phyloP scores from a whole-genome alignment of 73 alveolate genomes.

The Paraurostyla sp. region DNA sequence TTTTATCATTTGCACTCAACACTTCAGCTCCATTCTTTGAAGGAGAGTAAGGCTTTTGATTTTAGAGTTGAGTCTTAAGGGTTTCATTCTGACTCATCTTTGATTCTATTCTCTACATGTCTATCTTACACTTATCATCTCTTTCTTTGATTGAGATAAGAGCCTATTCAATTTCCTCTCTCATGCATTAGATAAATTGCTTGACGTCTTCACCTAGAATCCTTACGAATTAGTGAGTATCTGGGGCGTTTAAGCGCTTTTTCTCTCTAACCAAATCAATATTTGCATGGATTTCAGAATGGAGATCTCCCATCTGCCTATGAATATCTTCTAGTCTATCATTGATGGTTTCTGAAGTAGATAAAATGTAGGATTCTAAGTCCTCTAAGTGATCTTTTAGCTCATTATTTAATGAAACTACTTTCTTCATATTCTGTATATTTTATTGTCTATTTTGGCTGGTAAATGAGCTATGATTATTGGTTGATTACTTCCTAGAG shows the following conservation, averaged over 20 bases:
- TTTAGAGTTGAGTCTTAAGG: background rate
- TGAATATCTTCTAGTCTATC: conserved; percentile 47
- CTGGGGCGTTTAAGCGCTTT: conserved; percentile 28
- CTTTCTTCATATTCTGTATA: background rate
- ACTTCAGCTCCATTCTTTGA: background rate
- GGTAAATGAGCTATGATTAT: background rate
- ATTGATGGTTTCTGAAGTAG: conserved; percentile 13
- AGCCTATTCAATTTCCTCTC: conserved; percentile 37
- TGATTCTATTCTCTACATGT: background rate
- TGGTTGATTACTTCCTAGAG: background rate
- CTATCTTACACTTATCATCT: conserved; percentile 26
- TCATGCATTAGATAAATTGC: conserved; percentile 19
- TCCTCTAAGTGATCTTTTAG: conserved; percentile 26
- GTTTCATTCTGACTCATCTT: background rate
- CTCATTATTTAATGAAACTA: background rate
- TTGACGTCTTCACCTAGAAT: conserved; percentile 44
- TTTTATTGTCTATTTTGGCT: background rate
- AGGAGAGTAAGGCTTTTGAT: background rate
- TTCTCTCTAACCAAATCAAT: conserved; percentile 36
- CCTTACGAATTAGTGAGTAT: conserved; percentile 19
- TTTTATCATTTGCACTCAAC: background rate
- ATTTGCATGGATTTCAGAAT: conserved; percentile 28
- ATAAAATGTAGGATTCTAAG: conserved; percentile 19
- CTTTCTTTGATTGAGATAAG: background rate
- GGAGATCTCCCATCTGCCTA: conserved; percentile 40